Evolutionary conservation across 345 rosid species (phyloP).

Genomic region (Hevea brasiliensis): DNA sequence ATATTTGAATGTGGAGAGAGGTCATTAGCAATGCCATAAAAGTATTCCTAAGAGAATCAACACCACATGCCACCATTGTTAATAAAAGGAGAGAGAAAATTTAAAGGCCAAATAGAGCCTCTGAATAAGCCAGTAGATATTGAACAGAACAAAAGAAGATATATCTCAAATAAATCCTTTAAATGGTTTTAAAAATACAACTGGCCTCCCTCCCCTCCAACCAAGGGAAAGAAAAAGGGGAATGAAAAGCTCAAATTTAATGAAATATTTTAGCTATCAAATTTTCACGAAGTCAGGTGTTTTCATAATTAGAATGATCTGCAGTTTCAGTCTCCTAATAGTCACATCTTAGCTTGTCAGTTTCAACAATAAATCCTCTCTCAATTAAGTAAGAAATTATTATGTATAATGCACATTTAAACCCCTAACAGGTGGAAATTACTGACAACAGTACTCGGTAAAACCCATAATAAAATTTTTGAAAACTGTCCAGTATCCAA

Average conservation of each 20-base stretch:
- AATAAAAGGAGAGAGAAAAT: background rate
- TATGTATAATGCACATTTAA: background rate
- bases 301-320: background rate
- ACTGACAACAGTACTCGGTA: background rate
- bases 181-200: no score
- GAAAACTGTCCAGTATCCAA: background rate
- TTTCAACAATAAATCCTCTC: background rate
- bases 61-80: background rate
- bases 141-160: no score
- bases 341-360: background rate
- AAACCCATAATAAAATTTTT: background rate
- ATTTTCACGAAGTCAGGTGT: background rate
- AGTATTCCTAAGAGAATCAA: slow-evolving; percentile 65
- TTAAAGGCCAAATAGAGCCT: background rate
- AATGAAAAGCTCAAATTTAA: background rate
- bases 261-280: background rate
- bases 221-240: background rate
- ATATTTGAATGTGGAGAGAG: slow-evolving; percentile 78
- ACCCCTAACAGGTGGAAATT: background rate
- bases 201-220: background rate
- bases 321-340: background rate
- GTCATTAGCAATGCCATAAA: slow-evolving; percentile 72
- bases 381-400: background rate
- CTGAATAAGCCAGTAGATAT: background rate
- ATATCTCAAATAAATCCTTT: no score